phyloP scores from a whole-genome alignment of 306 rosid genomes.

The Prunus fruticosa region DNA sequence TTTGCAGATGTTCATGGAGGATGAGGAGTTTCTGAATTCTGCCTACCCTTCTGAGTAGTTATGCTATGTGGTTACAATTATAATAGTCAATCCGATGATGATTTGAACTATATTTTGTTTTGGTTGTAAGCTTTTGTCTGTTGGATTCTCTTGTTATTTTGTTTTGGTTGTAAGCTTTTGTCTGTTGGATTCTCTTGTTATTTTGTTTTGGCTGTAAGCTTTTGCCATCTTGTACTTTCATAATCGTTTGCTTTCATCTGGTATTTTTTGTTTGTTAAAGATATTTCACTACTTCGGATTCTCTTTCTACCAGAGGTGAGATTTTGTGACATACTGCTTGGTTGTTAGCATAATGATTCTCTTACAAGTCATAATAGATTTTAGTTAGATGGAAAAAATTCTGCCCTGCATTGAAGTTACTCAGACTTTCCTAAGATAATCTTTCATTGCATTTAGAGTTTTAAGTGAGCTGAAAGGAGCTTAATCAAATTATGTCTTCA shows the following conservation, averaged over 20 bases:
- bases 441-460: not conserved
- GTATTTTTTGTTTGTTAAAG: not conserved
- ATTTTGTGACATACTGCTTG: too few species aligned
- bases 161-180: not conserved
- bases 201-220: too few species aligned
- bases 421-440: too few species aligned
- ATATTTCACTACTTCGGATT: too few species aligned
- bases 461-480: not conserved
- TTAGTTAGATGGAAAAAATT: too few species aligned
- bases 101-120: not conserved
- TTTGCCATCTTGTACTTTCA: not conserved
- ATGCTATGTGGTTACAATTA: not conserved
- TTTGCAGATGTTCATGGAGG: conserved; percentile 61
- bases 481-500: not conserved
- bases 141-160: not conserved
- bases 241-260: not conserved
- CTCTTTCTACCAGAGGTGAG: too few species aligned
- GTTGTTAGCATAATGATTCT: too few species aligned
- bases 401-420: too few species aligned
- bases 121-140: not conserved
- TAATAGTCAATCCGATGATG: not conserved
- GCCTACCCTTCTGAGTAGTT: conserved; percentile 33
- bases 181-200: not conserved
- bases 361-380: too few species aligned
- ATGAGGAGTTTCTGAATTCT: conserved; percentile 54